These are phyloP conservation scores for Acorus calamus DNA, from an alignment of 106 monocot species.

Conservation along the genomic window DNA sequence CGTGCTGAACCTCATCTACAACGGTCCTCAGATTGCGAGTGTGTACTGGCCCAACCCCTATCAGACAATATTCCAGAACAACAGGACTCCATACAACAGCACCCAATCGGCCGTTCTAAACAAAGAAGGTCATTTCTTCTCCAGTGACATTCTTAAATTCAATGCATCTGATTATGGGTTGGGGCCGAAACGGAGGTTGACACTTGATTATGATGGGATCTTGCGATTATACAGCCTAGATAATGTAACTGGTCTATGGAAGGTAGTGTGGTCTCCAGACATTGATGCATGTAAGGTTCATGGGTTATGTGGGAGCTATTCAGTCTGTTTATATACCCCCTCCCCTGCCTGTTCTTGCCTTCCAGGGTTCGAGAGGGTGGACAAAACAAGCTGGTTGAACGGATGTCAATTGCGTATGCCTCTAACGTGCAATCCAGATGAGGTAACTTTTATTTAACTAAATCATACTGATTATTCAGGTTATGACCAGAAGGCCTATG, in stretches of 20 bases:
- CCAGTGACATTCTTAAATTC: constrained; percentile 1
- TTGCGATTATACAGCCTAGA: constrained; percentile 10
- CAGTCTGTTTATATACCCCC: constrained; percentile 1
- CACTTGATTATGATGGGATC: constrained; percentile 7
- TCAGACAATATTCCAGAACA: neutral
- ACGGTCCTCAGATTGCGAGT: constrained; percentile 5
- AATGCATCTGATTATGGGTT: constrained; percentile 8
- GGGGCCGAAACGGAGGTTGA: constrained; percentile 4
- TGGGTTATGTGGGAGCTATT: constrained; percentile 9
- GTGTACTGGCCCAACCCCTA: constrained; percentile 9
- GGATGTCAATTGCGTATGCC: neutral
- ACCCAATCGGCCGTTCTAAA: neutral
- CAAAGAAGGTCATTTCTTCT: neutral
- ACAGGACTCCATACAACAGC: constrained; percentile 8
- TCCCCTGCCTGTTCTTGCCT: constrained; percentile 1
- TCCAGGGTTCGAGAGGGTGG: constrained; percentile 5
- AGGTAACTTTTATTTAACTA: neutral
- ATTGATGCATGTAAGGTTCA: constrained; percentile 4
- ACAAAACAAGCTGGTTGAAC: constrained; percentile 1
- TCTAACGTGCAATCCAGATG: neutral
- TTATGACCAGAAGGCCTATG: neutral
- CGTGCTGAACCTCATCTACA: constrained; percentile 3
- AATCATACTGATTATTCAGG: constrained; percentile 7
- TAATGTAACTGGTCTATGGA: neutral
- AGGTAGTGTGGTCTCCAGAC: neutral